Base-by-base conservation (phyloP, 768 basidiomycete genomes). In the Gelatoporia subvermispora region DNA sequence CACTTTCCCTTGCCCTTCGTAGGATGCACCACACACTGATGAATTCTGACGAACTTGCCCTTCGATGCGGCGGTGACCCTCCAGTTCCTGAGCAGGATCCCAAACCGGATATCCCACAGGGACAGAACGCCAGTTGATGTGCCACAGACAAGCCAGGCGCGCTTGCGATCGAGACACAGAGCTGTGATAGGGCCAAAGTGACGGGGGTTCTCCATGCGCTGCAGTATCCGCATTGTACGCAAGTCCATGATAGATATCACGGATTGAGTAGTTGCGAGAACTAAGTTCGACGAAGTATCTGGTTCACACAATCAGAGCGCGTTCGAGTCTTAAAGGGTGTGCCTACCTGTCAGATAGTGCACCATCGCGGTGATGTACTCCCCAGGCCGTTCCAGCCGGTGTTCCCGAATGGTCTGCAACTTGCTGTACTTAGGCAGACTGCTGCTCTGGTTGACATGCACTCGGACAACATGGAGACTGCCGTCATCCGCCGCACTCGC, bases 71-170 rank as follows among this genome's bases (percentile, higher is more conserved):
- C 72, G 9, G 82, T 82, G 7, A 82, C 82, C 59, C 82, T 81
- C 94, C 95, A 97, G 51, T 84, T 89, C 64, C 88, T 88, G 54
- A 98, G 73, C 3, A 87, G 71, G 17, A 97, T 71, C 1, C 94
- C 93, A 56, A 98, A 99, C 9, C 95, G 85, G 37, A 92, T 81
- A 68, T 99, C 96, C 93, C 94, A 99, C 2, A 99, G 74, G 0
- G 88, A 83, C 11, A 98, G 69, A 13, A 86, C 80, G 4, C 95
- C 96, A 1, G 78, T 80, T 2, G 86, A 81, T 1, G 95, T 96
- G 2, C 91, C 95, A 16, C 88, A 83, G 11, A 96, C 73, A 21
- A 95, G 74, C 95, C 95, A 98, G 4, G 88, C 79, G 21, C 78
- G 81, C 60, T 86, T 89, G 28, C 82, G 80, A 62, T 95, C 93